A percentile compares a stretch with the other conserved stretches of the same genome.
These are phyloP conservation scores for Oryza glaberrima DNA, from an alignment of 176 grass and related monocot species.

Conservation along the genomic window DNA sequence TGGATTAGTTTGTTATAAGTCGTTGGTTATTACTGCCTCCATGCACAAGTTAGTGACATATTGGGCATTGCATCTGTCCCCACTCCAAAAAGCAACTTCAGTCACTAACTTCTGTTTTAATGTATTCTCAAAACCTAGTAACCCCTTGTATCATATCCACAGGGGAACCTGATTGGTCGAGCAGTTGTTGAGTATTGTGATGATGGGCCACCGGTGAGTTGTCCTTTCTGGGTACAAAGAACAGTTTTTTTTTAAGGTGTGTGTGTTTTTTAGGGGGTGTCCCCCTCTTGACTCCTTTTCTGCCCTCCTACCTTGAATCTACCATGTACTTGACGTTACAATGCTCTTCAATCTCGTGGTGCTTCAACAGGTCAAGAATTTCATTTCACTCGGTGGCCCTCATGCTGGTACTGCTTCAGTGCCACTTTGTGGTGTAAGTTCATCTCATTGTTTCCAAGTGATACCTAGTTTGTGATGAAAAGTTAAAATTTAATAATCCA, in stretches of 20 bases:
- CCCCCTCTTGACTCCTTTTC: neutral
- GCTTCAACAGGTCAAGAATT: constrained; percentile 84
- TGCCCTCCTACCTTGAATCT: neutral
- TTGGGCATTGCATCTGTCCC: neutral
- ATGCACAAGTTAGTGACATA: neutral
- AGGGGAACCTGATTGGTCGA: constrained; percentile 96
- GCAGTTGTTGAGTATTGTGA: constrained; percentile 87
- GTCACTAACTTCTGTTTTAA: neutral
- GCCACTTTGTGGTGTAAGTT: constrained; percentile 93
- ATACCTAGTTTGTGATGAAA: constrained; percentile 35
- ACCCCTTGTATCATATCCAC: constrained; percentile 8
- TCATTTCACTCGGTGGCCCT: constrained; percentile 87
- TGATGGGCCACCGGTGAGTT: constrained; percentile 77
- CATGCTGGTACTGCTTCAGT: constrained; percentile 98
- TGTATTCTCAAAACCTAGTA: neutral
- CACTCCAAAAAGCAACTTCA: neutral
- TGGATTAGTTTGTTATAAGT: constrained; percentile 2
- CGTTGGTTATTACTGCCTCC: neutral
- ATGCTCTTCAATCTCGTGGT: neutral
- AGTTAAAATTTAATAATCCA: constrained; percentile 23
- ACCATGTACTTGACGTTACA: neutral
- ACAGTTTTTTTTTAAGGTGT: neutral
- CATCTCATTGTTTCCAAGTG: constrained; percentile 26
- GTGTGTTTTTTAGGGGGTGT: neutral
- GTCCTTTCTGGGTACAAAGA: neutral